phyloP scores from a whole-genome alignment of 2,329 filamentous ascomycete species.

The Pochonia chlamydosporia region DNA sequence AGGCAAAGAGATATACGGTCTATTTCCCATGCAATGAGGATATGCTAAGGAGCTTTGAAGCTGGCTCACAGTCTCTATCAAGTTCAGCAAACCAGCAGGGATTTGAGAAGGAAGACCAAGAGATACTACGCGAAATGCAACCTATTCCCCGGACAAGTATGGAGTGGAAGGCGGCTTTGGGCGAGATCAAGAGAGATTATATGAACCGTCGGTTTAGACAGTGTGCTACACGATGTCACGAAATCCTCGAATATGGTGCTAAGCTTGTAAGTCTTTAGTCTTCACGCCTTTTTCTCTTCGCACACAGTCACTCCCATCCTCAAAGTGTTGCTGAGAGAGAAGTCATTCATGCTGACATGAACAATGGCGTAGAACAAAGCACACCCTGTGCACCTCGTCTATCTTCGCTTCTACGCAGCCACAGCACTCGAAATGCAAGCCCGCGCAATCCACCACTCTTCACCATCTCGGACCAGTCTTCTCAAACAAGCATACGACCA shows the following conservation, averaged over 20 bases:
- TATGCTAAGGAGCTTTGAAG: slow-evolving; percentile 1
- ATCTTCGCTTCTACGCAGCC: slow-evolving; percentile 57
- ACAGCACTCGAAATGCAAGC: slow-evolving; percentile 54
- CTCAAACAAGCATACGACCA: slow-evolving; percentile 46
- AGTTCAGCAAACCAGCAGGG: neutral
- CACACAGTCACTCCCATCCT: too few species aligned
- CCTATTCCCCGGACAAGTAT: slow-evolving; percentile 31
- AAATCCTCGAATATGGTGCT: slow-evolving; percentile 44
- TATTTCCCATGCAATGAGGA: slow-evolving; percentile 1
- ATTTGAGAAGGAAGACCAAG: neutral
- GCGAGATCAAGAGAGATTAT: slow-evolving; percentile 50
- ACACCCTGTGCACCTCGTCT: slow-evolving; percentile 51
- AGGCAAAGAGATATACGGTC: slow-evolving; percentile 2
- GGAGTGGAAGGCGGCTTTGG: slow-evolving; percentile 47
- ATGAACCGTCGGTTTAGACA: slow-evolving; percentile 43
- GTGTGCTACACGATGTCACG: slow-evolving; percentile 46
- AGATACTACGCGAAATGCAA: neutral
- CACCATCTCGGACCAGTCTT: slow-evolving; percentile 39
- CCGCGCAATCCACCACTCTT: slow-evolving; percentile 38
- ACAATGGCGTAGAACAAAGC: slow-evolving; percentile 26
- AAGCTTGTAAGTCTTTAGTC: slow-evolving; percentile 31
- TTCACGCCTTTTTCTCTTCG: too few species aligned
- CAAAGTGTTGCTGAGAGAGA: too few species aligned
- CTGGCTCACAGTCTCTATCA: neutral
- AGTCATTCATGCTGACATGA: neutral